A percentile compares a stretch with the other conserved stretches of the same genome.
Conservation (phyloP, 208 protist species). For the Naegleria gruberi region DNA sequence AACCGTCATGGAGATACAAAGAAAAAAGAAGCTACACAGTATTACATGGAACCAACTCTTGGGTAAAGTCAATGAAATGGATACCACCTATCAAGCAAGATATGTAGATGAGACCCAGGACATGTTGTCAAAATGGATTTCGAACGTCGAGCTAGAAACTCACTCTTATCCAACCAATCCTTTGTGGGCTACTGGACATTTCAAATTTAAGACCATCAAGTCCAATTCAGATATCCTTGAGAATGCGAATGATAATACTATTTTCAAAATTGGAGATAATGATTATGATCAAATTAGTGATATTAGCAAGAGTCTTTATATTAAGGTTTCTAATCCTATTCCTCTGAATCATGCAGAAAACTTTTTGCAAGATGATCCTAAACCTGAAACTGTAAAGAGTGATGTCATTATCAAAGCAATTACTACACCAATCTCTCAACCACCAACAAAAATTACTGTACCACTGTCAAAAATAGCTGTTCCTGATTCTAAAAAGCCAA, state of each 20-base stretch:
- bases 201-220: slow-evolving; percentile 17
- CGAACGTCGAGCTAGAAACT: background rate
- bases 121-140: background rate
- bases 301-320: background rate
- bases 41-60: background rate
- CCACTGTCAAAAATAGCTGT: too few species aligned
- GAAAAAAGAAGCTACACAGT: background rate
- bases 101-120: background rate
- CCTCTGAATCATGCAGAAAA: background rate
- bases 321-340: slow-evolving; percentile 4
- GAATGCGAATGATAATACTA: background rate
- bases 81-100: background rate
- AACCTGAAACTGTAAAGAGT: background rate
- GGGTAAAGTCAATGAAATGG: background rate
- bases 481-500: too few species aligned
- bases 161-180: background rate
- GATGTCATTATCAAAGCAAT: background rate
- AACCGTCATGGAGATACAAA: background rate
- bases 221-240: background rate
- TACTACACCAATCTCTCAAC: background rate
- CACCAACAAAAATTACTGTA: background rate
- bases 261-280: background rate
- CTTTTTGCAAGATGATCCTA: too few species aligned
- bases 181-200: background rate
- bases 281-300: background rate